Evolutionary conservation across 2,329 filamentous ascomycete genomes (phyloP), one percentile per base, ranked within the genome.

Genomic region (Coniochaeta prunicola): DNA sequence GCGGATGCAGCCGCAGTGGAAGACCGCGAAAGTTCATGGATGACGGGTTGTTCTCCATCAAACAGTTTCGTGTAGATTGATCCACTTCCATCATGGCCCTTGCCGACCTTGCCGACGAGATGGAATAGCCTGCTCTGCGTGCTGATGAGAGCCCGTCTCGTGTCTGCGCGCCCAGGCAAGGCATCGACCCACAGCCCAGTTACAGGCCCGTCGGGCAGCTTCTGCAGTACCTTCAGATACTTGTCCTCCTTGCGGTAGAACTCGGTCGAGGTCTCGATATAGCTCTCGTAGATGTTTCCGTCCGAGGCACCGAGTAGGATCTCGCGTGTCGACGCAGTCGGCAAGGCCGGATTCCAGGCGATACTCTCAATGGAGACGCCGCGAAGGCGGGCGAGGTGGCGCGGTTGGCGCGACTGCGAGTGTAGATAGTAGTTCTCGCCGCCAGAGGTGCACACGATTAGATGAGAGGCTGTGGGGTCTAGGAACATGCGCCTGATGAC

Each of bases 341-440:
- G 94, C 54, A 93, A 79, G 2, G 91, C 92, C 1, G 94, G 92
- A 68, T 96, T 97, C 94, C 94, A 99, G 36, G 93, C 92, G 61
- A 99, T 81, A 62, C 89, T 89, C 72, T 97, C 92, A 60, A 99
- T 91, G 9, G 85, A 80, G 15, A 97, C 91, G 30, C 91, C 91
- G 66, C 93, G 93, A 57, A 99, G 76, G 59, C 91, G 84, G 15
- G 89, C 86, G 36, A 99, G 79, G 8, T 88, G 83, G 63, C 94
- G 91, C 2, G 93, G 92, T 64, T 92, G 89, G 65, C 91, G 89
- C 34, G 92, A 94, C 71, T 97, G 93, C 12, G 92, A 93, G 72
- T 99, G 94, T 10, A 99, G 88, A 74, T 99, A 99, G 78, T 92
- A 99, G 76, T 96, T 97, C 74, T 99, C 94, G 70, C 92, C 92